Base-by-base conservation (phyloP, 2,329 filamentous ascomycete genomes). In the Cephalotrichum gorgonifer region DNA sequence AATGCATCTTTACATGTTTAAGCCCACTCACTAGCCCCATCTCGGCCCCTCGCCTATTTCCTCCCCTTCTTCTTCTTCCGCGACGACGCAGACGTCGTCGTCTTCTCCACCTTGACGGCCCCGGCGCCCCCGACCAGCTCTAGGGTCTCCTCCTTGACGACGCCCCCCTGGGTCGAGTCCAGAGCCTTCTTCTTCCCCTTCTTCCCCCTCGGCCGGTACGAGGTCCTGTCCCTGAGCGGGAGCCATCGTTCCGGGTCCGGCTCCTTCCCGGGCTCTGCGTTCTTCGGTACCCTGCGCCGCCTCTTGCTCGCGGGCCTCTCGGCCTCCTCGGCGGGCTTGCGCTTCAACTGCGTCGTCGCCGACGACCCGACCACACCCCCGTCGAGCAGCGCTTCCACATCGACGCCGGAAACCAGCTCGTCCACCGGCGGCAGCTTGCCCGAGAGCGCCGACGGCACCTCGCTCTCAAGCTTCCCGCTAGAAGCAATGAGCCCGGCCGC, bases 221-320 rank as follows among this genome's bases (percentile, higher is more conserved):
- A 86, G 57, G 86, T 93, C 50, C 93, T 78, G 63, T 98, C 93
- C 47, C 86, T 82, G 59, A 97, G 73, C 12, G 93, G 91, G 52
- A 98, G 68, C 93, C 93, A 98, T 54, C 93, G 77, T 67, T 98
- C 93, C 0, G 88, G 83, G 64, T 98, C 93, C 30, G 87, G 78
- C 55, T 81, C 83, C 72, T 89, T 94, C 57, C 76, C 79, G 47
- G 86, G 78, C 51, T 88, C 86, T 59, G 80, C 87, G 58, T 83
- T 76, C 66, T 87, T 88, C 28, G 85, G 85, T 58, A 86, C 71
- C 56, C 78, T 79, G 50, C 72, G 76, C 61, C 76, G 71, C 58
- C 76, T 78, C 60, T 79, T 81, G 31, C 69, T 66, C 8, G 70
- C 53, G 54, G 73, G 74, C 20, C 65, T 55, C 57, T 64, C 56